phyloP scores from a whole-genome alignment of 768 basidiomycete genomes.

The Trametes sanguinea region DNA sequence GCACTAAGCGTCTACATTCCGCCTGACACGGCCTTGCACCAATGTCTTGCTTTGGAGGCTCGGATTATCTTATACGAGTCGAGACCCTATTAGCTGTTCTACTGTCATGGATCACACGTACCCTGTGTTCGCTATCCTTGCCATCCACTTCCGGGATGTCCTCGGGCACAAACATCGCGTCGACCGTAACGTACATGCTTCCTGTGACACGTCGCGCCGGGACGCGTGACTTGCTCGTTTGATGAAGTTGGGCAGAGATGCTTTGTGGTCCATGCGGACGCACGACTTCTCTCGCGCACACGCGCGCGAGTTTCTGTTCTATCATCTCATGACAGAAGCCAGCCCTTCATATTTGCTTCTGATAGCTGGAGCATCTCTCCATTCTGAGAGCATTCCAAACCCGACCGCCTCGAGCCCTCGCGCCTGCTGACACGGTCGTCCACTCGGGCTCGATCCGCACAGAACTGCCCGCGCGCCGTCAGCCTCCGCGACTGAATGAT shows the following conservation, averaged over 20 bases:
- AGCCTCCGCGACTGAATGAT: not conserved
- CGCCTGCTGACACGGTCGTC: slow-evolving; percentile 4
- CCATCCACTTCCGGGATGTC: not conserved
- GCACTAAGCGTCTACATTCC: not conserved
- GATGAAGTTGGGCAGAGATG: slow-evolving; percentile 8
- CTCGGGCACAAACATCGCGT: not conserved
- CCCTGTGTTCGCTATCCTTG: not conserved
- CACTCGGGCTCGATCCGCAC: slow-evolving; percentile 11
- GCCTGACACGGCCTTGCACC: too few species aligned
- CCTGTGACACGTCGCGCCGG: not conserved
- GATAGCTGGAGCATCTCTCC: slow-evolving; percentile 1
- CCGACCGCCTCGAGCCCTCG: not conserved
- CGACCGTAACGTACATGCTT: not conserved
- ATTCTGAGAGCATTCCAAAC: not conserved
- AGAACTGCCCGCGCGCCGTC: not conserved
- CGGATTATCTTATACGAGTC: slow-evolving; percentile 1
- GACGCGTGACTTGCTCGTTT: slow-evolving; percentile 11
- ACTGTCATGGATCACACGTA: not conserved
- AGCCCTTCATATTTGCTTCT: slow-evolving; percentile 3
- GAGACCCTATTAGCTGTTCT: not conserved
- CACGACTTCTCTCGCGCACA: slow-evolving; percentile 12
- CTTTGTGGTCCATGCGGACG: slow-evolving; percentile 12
- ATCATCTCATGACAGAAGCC: not conserved
- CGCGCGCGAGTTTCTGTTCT: not conserved
- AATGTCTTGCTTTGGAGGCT: not conserved